These are phyloP conservation scores for Silene coronaria DNA, from an alignment of 179 eudicot genomes.

Conservation along the genomic window DNA sequence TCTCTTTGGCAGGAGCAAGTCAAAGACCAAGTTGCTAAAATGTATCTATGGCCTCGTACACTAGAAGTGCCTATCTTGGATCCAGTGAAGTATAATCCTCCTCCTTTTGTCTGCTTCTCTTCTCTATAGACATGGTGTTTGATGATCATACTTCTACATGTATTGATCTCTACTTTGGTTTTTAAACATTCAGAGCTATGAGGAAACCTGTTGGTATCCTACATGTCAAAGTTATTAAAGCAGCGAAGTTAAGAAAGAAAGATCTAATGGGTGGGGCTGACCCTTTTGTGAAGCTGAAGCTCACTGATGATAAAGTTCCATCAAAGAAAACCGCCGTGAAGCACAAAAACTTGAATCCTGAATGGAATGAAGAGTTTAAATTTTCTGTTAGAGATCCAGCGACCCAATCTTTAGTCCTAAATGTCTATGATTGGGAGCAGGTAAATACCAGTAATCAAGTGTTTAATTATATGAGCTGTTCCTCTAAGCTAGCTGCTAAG, in stretches of 20 bases:
- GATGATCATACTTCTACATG: background rate
- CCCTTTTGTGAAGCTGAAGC: constrained; percentile 70
- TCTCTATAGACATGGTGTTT: background rate
- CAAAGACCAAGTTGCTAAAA: constrained; percentile 78
- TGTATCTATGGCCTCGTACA: constrained; percentile 87
- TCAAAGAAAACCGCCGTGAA: constrained; percentile 84
- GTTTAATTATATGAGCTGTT: background rate
- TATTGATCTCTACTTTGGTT: background rate
- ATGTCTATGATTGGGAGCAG: constrained; percentile 90
- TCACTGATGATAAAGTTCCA: constrained; percentile 65
- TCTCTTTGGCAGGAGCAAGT: constrained; percentile 55
- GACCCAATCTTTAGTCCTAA: constrained; percentile 49
- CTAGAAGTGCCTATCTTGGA: constrained; percentile 74
- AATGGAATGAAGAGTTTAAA: constrained; percentile 86
- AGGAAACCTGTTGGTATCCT: constrained; percentile 75
- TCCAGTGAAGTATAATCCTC: constrained; percentile 54
- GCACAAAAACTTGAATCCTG: constrained; percentile 81
- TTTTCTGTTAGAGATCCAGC: constrained; percentile 71
- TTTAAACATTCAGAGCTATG: constrained; percentile 48
- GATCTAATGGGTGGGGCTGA: constrained; percentile 77
- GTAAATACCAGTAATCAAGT: constrained; percentile 25
- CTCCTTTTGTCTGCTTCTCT: background rate
- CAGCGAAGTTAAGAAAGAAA: constrained; percentile 67
- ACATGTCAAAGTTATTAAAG: constrained; percentile 65
- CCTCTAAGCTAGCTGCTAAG: background rate